Evolutionary conservation across 805 yeast species (phyloP).

Genomic region (Ogataea salicorniae): DNA sequence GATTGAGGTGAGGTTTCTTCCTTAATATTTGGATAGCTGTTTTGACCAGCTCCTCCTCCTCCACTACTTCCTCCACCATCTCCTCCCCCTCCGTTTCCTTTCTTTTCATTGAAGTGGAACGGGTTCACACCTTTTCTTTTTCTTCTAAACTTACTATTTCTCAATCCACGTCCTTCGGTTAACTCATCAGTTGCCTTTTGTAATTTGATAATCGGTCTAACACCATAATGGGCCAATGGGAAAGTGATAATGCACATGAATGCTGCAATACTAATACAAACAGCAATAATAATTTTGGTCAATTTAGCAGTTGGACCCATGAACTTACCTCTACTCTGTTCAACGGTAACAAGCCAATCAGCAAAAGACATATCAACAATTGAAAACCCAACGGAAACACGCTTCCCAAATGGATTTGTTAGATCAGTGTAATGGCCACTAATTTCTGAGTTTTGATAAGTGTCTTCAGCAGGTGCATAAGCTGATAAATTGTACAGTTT

Average conservation of each 20-base stretch:
- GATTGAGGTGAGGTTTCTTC: no score
- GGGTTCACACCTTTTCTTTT: slow-evolving; percentile 17
- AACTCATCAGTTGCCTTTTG: slow-evolving; percentile 79
- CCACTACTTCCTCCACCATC: background rate
- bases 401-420: slow-evolving; percentile 29
- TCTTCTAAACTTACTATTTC: slow-evolving; percentile 7
- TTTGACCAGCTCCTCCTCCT: background rate
- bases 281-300: slow-evolving; percentile 67
- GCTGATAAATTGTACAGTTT: slow-evolving; percentile 4
- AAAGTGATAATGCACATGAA: slow-evolving; percentile 71
- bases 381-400: slow-evolving; percentile 55
- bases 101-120: slow-evolving; percentile 9
- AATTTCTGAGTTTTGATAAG: slow-evolving; percentile 16
- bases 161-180: slow-evolving; percentile 37
- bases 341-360: slow-evolving; percentile 71
- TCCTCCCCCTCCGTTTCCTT: background rate
- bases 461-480: slow-evolving; percentile 23
- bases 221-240: slow-evolving; percentile 80
- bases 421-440: slow-evolving; percentile 40
- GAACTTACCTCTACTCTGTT: slow-evolving; percentile 56
- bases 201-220: slow-evolving; percentile 72
- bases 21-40: no score
- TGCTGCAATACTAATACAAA: slow-evolving; percentile 72
- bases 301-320: slow-evolving; percentile 56
- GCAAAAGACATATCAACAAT: slow-evolving; percentile 38